These are phyloP conservation scores for Penicillium coprophilum DNA, from an alignment of 495 filamentous ascomycete genomes.

Conservation along the genomic window DNA sequence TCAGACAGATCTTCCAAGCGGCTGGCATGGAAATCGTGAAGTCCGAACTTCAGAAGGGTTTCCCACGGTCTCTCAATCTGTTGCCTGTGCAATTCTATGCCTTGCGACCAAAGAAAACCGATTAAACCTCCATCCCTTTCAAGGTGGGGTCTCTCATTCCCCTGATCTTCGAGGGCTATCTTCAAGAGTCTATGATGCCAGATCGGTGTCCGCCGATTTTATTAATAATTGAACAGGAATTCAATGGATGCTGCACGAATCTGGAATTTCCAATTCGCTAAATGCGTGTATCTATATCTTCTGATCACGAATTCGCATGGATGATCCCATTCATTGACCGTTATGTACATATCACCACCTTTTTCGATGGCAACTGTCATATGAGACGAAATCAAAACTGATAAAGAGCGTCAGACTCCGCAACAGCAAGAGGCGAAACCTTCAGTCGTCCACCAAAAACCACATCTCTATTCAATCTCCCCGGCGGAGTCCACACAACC, in stretches of 20 bases:
- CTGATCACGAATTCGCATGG: neutral
- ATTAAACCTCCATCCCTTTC: neutral
- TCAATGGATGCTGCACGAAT: neutral
- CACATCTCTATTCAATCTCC: constrained; percentile 26
- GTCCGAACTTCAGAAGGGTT: constrained; percentile 74
- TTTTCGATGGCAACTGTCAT: neutral
- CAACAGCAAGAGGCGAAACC: neutral
- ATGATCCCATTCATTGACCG: neutral
- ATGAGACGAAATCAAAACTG: neutral
- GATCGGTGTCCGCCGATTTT: neutral
- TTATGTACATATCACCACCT: constrained; percentile 1
- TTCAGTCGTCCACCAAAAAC: constrained; percentile 26
- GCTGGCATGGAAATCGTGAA: constrained; percentile 65
- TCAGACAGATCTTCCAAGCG: constrained; percentile 64
- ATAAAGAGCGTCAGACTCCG: neutral
- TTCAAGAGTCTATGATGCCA: neutral
- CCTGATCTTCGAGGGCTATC: neutral
- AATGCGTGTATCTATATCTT: neutral
- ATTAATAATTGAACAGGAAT: neutral
- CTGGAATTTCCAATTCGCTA: neutral
- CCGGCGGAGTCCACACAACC: constrained; percentile 41
- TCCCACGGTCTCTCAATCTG: constrained; percentile 61
- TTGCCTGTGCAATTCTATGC: constrained; percentile 74
- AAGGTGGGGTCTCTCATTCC: neutral
- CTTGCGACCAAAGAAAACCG: constrained; percentile 38